Evolutionary conservation across 441 rosid genomes (phyloP).

Genomic region (Populus hybrid): DNA sequence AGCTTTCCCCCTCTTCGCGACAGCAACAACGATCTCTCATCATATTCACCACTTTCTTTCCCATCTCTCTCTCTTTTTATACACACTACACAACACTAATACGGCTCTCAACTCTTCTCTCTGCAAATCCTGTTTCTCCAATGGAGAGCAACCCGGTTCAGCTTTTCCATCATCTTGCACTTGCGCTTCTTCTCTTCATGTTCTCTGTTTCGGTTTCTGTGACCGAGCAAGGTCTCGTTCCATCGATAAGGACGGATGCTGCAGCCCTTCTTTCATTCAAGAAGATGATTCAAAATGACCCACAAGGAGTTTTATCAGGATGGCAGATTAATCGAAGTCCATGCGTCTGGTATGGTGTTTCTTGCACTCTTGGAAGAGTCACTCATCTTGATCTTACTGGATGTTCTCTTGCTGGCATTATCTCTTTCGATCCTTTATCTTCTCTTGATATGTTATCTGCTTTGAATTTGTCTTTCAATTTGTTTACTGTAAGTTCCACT

Average conservation of each 20-base stretch:
- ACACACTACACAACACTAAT: not conserved
- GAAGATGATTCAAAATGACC: slow-evolving; percentile 63
- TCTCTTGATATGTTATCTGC: slow-evolving; percentile 58
- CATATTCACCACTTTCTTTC: slow-evolving; percentile 39
- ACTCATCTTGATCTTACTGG: slow-evolving; percentile 69
- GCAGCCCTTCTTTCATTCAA: slow-evolving; percentile 66
- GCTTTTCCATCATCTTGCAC: slow-evolving; percentile 32
- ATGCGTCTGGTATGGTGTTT: slow-evolving; percentile 73
- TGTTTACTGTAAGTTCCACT: slow-evolving; percentile 56
- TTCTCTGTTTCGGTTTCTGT: slow-evolving; percentile 31
- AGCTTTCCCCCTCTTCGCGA: slow-evolving; percentile 39
- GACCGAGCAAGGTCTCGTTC: slow-evolving; percentile 22
- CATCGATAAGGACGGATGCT: slow-evolving; percentile 71
- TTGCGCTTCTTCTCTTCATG: slow-evolving; percentile 29
- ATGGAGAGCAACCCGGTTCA: slow-evolving; percentile 51
- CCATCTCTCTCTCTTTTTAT: slow-evolving; percentile 23
- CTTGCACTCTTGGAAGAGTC: slow-evolving; percentile 67
- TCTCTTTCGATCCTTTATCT: slow-evolving; percentile 57
- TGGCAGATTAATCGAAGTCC: slow-evolving; percentile 60
- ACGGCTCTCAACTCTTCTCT: slow-evolving; percentile 16
- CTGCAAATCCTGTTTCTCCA: slow-evolving; percentile 29
- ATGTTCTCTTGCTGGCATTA: slow-evolving; percentile 44
- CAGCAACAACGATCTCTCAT: slow-evolving; percentile 38
- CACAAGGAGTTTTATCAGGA: slow-evolving; percentile 51
- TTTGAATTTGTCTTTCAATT: slow-evolving; percentile 60